Evolutionary conservation across 768 basidiomycete species (phyloP), one percentile per base, ranked within the genome.

Genomic region (Chalciporus pseudorubinellus): DNA sequence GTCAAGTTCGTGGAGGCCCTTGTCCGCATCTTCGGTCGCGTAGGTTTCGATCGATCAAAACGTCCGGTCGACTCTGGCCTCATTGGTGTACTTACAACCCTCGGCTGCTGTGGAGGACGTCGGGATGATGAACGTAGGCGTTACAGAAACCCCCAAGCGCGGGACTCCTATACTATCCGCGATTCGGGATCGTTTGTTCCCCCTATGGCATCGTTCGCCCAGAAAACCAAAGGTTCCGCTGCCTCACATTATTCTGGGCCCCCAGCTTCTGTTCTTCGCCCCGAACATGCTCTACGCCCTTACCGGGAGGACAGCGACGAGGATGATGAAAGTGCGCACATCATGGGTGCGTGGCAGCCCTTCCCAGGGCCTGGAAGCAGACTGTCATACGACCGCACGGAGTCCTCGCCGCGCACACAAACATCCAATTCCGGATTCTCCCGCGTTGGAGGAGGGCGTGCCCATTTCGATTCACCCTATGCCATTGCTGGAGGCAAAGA

Each of bases 341-440:
- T 98, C 63, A 95, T 98, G 92, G 87, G 85, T 38, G 91, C 95
- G n/a, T 95, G 92, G 91, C 84, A 87, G 57, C 82, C 85, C 24
- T 88, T 82, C 73, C 81, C 81, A 0, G 72, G 77, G 7, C 66
- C 75, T 19, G 59, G 63, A 22, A 39, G 60, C 31, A 50, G 61
- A 20, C 42, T 16, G 0, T 63, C 69, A 4, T 57, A 48, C 20
- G 67, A 70, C 31, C 65, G 61, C 22, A 18, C 59, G 13, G 65
- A 65, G 47, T 61, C 57, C 38, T 58, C 55, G 46, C 69, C 65
- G 29, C 56, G 60, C 47, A 53, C 71, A 14, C 69, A 61, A 46
- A 55, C 61, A 11, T 65, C 65, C 12, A 57, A 68, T 7, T 80
- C 87, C 18, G 92, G 92, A 3, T 97, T 98, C 72, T 82, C 90